Base-by-base conservation (phyloP, 2,329 filamentous ascomycete genomes). In the Alternaria sp. region DNA sequence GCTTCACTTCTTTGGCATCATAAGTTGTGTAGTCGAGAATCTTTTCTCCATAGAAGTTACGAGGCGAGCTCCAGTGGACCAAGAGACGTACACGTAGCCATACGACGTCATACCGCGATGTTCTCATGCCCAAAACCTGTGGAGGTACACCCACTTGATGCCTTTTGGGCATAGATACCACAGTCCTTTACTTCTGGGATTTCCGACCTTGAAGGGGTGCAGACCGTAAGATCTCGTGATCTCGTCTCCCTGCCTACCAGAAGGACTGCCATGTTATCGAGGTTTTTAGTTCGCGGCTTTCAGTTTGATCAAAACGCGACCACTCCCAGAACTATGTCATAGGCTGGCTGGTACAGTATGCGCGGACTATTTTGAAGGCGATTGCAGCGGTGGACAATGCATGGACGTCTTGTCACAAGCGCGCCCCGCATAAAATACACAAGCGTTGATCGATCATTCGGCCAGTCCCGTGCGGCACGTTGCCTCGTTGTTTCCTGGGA, bases 361-460 rank as follows among this genome's bases (percentile, higher is more conserved):
- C 18, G 46, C 38, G 34, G 24, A 30, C 14, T 20, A 38, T 12
- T 55, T 51, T 14, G 39, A 58, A 46, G 38, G 32, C 34, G 38
- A 44, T 34, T 30, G 47, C 41, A 51, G 54, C 32, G 46, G 54
- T 26, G 26, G 42, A 47, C 18, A 39, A 39, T 44, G 39, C 32
- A 34, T 48, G 28, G 22, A 32, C 20, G 41, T 28, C 48, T 51
- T 20, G 47, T 46, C 51, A 39, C 48, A 36, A 28, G 49, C 70
- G 70, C 62, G 72, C 69, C 67, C 69, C 69, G 65, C 70, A 73
- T 51, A 32, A 46, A 61, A 58, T 48, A 61, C 46, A 59, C 62
- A 54, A 65, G 49, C 36, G 49, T 42, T 58, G 43, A 63, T 63
- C 52, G 66, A 74, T 68, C 66, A 71, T 58, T 60, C 69, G 68